Conservation (phyloP, 257 asterid species). For the Thymus mandschuricus region DNA sequence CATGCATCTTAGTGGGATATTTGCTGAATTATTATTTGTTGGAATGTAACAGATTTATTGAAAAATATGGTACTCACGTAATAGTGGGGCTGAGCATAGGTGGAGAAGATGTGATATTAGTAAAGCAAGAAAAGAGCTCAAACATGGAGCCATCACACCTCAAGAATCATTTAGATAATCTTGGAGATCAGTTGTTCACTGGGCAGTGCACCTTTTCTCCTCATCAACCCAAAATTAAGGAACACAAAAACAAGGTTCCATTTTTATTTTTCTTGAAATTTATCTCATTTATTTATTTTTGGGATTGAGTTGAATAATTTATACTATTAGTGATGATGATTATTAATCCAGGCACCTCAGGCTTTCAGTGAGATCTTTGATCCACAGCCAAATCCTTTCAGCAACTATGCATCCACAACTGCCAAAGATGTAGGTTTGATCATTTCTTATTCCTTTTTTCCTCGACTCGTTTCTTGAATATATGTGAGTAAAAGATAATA, state of each 20-base stretch:
- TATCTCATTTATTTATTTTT: not conserved
- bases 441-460: not conserved
- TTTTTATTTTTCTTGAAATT: not conserved
- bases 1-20: not conserved
- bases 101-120: constrained; percentile 82
- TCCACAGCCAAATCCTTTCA: constrained; percentile 54
- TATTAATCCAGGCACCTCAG: constrained; percentile 54
- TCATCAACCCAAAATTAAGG: constrained; percentile 49
- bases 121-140: constrained; percentile 77
- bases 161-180: constrained; percentile 71
- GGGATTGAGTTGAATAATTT: not conserved
- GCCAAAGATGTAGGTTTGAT: constrained; percentile 76
- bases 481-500: too few species aligned
- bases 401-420: constrained; percentile 51
- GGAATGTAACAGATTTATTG: constrained; percentile 73
- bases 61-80: constrained; percentile 91
- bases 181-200: constrained; percentile 77
- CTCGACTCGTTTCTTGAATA: too few species aligned
- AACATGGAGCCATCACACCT: constrained; percentile 72
- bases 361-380: constrained; percentile 78
- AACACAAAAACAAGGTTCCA: constrained; percentile 55
- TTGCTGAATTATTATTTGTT: constrained; percentile 23
- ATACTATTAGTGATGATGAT: too few species aligned
- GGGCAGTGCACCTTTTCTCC: constrained; percentile 77
- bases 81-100: constrained; percentile 90